These are phyloP conservation scores for Digitaria exilis DNA, from an alignment of 202 grass and related monocot species.

Conservation along the genomic window DNA sequence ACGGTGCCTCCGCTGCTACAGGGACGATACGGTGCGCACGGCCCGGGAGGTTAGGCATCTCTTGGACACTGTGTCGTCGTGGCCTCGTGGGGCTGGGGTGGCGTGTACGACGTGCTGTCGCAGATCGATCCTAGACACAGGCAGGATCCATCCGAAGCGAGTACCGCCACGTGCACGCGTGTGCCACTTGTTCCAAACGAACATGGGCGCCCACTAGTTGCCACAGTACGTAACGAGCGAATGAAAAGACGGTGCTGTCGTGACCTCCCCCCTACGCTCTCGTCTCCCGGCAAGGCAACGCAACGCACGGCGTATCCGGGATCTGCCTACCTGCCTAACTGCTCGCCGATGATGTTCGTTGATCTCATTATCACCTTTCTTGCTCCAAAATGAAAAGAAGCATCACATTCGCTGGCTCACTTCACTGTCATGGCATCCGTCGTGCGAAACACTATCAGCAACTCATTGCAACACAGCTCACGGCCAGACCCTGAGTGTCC, in stretches of 20 bases:
- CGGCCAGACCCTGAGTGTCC: background rate
- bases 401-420: background rate
- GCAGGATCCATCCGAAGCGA: background rate
- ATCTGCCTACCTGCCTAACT: background rate
- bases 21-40: too few species aligned
- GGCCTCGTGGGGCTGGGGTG: too few species aligned
- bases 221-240: background rate
- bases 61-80: too few species aligned
- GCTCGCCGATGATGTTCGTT: too few species aligned
- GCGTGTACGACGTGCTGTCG: background rate
- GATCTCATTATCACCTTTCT: too few species aligned
- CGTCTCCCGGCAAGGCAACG: background rate
- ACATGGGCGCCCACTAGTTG: background rate
- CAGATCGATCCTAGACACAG: background rate
- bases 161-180: background rate
- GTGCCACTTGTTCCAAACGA: background rate
- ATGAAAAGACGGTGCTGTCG: background rate
- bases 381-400: background rate
- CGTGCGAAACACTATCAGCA: slow-evolving; percentile 1
- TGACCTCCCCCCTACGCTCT: background rate
- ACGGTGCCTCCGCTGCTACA: too few species aligned
- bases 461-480: slow-evolving; percentile 23
- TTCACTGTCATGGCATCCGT: too few species aligned
- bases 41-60: too few species aligned
- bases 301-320: background rate